Percentiles rank a stretch among this genome's conserved stretches.
These are phyloP conservation scores for Mucor lusitanicus DNA, from an alignment of 371 early-diverging fungal species.

Conservation along the genomic window DNA sequence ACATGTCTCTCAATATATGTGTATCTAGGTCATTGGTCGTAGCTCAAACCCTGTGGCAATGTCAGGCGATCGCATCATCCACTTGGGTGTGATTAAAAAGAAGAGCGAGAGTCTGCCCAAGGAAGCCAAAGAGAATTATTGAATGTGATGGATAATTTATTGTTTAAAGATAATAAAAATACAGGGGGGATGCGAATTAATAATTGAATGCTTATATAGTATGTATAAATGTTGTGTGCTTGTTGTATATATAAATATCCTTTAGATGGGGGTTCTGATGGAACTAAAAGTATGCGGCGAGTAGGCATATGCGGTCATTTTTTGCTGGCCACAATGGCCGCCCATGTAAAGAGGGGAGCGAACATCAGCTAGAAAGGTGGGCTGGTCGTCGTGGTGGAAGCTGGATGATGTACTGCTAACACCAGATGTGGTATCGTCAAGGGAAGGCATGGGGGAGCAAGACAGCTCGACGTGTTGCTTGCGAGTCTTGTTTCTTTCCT, in stretches of 20 bases:
- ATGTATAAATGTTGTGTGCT: neutral
- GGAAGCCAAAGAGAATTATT: constrained; percentile 66
- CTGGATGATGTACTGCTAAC: constrained; percentile 26
- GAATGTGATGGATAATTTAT: neutral
- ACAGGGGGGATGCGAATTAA: neutral
- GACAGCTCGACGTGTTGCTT: constrained; percentile 29
- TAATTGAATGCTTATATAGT: neutral
- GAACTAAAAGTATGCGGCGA: constrained; percentile 6
- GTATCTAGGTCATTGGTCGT: constrained; percentile 40
- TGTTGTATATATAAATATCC: neutral
- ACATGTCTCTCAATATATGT: neutral
- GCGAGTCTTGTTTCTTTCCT: constrained; percentile 28
- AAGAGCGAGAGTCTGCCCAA: constrained; percentile 49
- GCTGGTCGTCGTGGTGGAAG: constrained; percentile 10
- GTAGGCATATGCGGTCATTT: constrained; percentile 10
- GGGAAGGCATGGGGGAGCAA: constrained; percentile 22
- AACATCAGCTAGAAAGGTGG: neutral
- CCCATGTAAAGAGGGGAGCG: constrained; percentile 3
- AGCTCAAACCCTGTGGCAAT: constrained; percentile 78
- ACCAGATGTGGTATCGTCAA: constrained; percentile 23
- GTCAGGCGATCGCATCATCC: constrained; percentile 78
- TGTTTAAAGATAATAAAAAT: neutral
- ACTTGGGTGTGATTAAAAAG: constrained; percentile 76
- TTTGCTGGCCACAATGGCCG: neutral
- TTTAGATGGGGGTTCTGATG: constrained; percentile 4